Base-by-base conservation (phyloP, 2,329 filamentous ascomycete genomes). In the Ophiostoma tasmaniense region DNA sequence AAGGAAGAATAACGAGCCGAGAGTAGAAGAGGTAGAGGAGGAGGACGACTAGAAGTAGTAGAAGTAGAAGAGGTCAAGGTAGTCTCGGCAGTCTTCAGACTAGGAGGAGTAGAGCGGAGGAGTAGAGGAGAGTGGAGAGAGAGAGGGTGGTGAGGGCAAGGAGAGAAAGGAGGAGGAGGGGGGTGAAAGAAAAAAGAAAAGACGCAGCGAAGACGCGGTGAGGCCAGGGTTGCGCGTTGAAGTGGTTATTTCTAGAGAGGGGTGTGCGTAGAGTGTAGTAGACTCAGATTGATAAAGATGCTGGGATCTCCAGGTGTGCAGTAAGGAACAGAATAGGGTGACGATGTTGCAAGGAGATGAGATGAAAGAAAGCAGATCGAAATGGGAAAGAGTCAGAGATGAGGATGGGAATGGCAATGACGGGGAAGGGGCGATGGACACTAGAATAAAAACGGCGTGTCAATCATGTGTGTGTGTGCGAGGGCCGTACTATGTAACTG, bases 361-460 rank as follows among this genome's bases (percentile, higher is more conserved):
- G 28, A 33, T 33, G n/a, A 37, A 14, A 28, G 39, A 28, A 14
- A 45, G 35, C 22, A 55, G 50, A 55, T 13, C 39, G 39, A 2
- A 20, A 13, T 28, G 64, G 33, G 33, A n/a, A 35, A 52, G 39
- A 62, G 45, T 22, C 3, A n/a, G n/a, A 33, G 61, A 45, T 28
- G 61, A 33, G 28, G 37, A 66, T 55, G 33, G 52, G 28, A 55
- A 39, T 14, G 52, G 7, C 25, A 66, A 17, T n/a, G 45, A 68
- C 13, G 45, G n/a, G 25, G 33, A 28, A 50, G 11, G 45, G 65
- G 67, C 33, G 55, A 65, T 42, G 4, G 39, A 61, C 25, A 62
- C 59, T 50, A 64, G 52, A 68, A 28, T 45, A 8, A 67, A 70
- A 52, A 66, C n/a, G 64, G 68, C 37, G 68, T 55, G 39, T 65